Base-by-base conservation (phyloP, 306 rosid species). In the Trifolium subterraneum region DNA sequence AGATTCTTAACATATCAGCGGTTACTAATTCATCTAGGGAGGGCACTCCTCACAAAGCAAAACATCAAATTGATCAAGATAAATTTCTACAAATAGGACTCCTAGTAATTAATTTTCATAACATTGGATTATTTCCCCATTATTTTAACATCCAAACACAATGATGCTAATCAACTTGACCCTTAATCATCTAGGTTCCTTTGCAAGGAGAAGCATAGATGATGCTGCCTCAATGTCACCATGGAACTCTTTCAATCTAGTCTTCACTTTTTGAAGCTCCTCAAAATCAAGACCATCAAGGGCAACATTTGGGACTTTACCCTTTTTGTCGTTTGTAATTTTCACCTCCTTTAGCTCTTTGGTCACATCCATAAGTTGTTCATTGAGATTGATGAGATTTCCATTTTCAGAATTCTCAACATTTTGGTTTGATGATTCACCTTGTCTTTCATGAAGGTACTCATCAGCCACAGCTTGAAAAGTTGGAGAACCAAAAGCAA, bases 131-230 rank as follows among this genome's bases (percentile, higher is more conserved):
- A 9, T 27, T 35, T 33, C 20, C 1, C 5, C 9, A n/a, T 55
- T 55, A 22, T 18, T 13, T 29, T 29, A 29, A 29, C 29, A 22
- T 2, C 14, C 14, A 19, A 19, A 52, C 20, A 47, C 22, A 52
- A 52, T 19, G 60, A 19, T 20, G 13, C 7, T 20, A 15, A 47
- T 47, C 3, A 5, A 15, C 3, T 47, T 6, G 1, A 47, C 3
- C 19, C 16, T 15, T 0, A 15, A 15, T 8, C n/a, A 15, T 15
- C 27, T 1, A 4, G n/a, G 68, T 36, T 16, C 36, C 15, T 63
- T 63, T 63, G 68, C 68, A 33, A 63, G 68, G 27, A 35, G 3
- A 35, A 63, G 47, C 29, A 63, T 4, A 63, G 68, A 63, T 16
- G 68, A 35, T 9, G 47, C 47, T 35, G 68, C 68, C 25, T 63